phyloP scores from a whole-genome alignment of 768 basidiomycete genomes.

The Termitomyces sp. region DNA sequence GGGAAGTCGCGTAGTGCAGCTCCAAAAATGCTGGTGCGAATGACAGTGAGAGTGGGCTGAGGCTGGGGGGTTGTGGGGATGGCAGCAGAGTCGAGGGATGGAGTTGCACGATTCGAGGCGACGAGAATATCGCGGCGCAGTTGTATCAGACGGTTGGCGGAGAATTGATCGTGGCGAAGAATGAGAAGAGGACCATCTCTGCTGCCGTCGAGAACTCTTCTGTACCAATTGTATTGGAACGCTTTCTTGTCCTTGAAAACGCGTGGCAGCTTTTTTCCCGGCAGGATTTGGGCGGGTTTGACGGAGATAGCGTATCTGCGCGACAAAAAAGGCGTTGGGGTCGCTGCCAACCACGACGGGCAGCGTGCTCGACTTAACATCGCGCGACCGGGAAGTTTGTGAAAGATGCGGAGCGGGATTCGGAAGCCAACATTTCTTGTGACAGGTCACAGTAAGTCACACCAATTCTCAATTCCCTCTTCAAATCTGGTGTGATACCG shows the following conservation, averaged over 20 bases:
- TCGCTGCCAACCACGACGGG: constrained; percentile 15
- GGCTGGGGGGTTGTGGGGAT: constrained; percentile 20
- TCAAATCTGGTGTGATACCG: not conserved
- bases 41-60: constrained; percentile 57
- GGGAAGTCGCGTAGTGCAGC: constrained; percentile 64
- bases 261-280: constrained; percentile 54
- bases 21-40: constrained; percentile 77
- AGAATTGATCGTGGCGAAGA: constrained; percentile 74
- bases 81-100: constrained; percentile 29
- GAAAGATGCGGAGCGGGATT: constrained; percentile 11
- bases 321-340: constrained; percentile 22
- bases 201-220: constrained; percentile 59
- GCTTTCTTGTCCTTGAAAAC: constrained; percentile 76
- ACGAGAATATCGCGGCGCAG: constrained; percentile 64
- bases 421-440: constrained; percentile 15
- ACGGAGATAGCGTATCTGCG: constrained; percentile 58
- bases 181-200: constrained; percentile 63
- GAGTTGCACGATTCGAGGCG: constrained; percentile 44
- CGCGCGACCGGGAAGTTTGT: not conserved
- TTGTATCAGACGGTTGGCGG: constrained; percentile 58
- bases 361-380: constrained; percentile 26
- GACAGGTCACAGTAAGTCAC: constrained; percentile 13
- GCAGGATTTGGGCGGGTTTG: constrained; percentile 42
- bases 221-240: constrained; percentile 77
- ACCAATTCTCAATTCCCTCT: not conserved